Conservation (phyloP, 1,284 basidiomycete species). For the Cryptococcus amylolentus region DNA sequence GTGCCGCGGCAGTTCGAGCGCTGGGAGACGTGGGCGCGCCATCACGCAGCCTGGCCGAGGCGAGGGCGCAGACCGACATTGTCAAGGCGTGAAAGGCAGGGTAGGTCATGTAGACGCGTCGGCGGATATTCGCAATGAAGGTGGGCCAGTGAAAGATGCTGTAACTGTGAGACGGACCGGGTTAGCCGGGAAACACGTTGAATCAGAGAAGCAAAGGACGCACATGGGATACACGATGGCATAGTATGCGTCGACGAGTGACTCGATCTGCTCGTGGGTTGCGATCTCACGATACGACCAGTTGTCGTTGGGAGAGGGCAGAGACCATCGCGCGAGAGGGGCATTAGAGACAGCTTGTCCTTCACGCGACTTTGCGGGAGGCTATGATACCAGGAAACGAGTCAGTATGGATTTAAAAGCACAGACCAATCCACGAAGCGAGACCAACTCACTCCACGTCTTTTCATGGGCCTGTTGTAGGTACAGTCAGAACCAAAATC, state of each 20-base stretch:
- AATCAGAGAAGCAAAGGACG: not conserved
- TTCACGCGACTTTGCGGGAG: constrained; percentile 4
- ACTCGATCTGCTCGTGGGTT: constrained; percentile 25
- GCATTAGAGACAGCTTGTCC: not conserved
- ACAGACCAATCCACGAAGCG: not conserved
- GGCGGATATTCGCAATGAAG: constrained; percentile 25
- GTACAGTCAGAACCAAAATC: constrained; percentile 41
- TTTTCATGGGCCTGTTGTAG: constrained; percentile 42
- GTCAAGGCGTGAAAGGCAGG: constrained; percentile 34
- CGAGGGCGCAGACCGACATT: constrained; percentile 43
- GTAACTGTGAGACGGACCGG: constrained; percentile 16
- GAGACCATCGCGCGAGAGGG: not conserved
- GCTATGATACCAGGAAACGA: constrained; percentile 1
- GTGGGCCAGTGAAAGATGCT: constrained; percentile 48
- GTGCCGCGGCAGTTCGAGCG: not conserved
- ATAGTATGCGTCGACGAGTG: constrained; percentile 30
- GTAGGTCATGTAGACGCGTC: constrained; percentile 29
- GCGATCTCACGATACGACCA: constrained; percentile 37
- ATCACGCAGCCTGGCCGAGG: constrained; percentile 40
- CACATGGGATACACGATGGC: constrained; percentile 38
- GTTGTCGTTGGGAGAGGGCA: not conserved
- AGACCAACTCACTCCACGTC: constrained; percentile 40
- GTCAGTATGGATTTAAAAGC: not conserved
- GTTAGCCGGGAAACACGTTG: not conserved
- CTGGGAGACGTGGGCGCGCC: constrained; percentile 21